Base-by-base conservation (phyloP, 1,139 yeast genomes). In the Arxiozyma bovina region DNA sequence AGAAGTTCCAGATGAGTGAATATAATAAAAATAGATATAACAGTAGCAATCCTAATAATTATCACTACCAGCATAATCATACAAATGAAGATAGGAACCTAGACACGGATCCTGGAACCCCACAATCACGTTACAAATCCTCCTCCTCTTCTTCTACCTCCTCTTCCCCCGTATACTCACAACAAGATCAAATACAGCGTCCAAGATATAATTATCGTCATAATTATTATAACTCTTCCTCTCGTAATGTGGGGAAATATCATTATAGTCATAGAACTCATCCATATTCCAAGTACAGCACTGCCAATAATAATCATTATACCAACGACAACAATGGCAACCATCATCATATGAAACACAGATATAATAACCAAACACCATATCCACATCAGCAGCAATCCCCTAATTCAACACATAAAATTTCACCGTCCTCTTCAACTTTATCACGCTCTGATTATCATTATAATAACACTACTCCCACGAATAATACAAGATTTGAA, bases 171-270 rank as follows among this genome's bases (percentile, higher is more conserved):
- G 11, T 40, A n/a, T 44, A 44, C 25, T 25, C 18, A 44, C n/a
- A 17, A 23, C 47, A 44, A 12, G 25, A 42, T 12, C 47, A 44
- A 25, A 34, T 15, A 8, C 38, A 15, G 9, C 47, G 47, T 25
- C 47, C 47, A 17, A 44, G 47, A 44, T 44, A 44, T 25, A 44
- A 25, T 25, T 44, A 44, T 44, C 47, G 30, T 22, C 45, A 43
- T 43, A 22, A 18, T 43, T 43, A 20, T 43, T 21, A 20, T 22
- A 15, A 11, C 27, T 43, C 45, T 8, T 21, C 45, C 17, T 43
- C 45, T 15, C 45, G 45, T 43, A 23, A 23, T 15, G 17, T 22
- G 11, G 45, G 45, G 12, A 21, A 43, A 21, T 23, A 22, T 43
- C 25, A 43, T 11, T 21, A 43, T 21, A 21, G 21, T 22, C 22